A percentile compares a stretch with the other conserved stretches of the same genome.
Conservation (phyloP, 108 stramenopile genomes). For the Skeletonema tropicum region DNA sequence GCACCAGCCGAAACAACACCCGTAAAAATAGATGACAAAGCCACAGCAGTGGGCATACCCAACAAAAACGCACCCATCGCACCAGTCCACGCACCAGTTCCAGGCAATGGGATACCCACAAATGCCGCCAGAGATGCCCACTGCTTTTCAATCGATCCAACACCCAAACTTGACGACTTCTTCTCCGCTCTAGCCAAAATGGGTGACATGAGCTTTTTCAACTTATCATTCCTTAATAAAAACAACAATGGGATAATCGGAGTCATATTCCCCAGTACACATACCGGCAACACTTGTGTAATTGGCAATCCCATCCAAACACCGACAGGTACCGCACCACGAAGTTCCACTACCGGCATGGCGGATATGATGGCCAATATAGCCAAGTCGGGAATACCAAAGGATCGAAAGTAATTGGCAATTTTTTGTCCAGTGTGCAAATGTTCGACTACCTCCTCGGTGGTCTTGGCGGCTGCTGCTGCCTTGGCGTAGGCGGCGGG, state of each 20-base stretch:
- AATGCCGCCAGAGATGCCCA: slow-evolving; percentile 93
- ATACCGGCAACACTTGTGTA: slow-evolving; percentile 77
- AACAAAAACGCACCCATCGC: slow-evolving; percentile 95
- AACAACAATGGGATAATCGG: slow-evolving; percentile 87
- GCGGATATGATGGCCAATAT: slow-evolving; percentile 91
- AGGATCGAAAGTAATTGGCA: slow-evolving; percentile 80
- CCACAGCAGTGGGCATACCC: slow-evolving; percentile 87
- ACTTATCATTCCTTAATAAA: slow-evolving; percentile 70
- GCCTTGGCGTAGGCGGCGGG: slow-evolving; percentile 54
- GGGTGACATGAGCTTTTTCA: slow-evolving; percentile 84
- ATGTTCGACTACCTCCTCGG: slow-evolving; percentile 55
- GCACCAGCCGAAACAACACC: slow-evolving; percentile 92
- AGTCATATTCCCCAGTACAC: slow-evolving; percentile 93
- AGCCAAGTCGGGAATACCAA: slow-evolving; percentile 87
- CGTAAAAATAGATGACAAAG: slow-evolving; percentile 87
- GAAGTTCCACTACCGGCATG: slow-evolving; percentile 93
- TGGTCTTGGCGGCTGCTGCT: slow-evolving; percentile 45
- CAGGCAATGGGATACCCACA: slow-evolving; percentile 96
- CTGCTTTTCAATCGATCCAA: slow-evolving; percentile 81
- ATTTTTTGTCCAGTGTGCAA: slow-evolving; percentile 86
- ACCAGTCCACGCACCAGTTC: slow-evolving; percentile 98
- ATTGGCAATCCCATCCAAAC: slow-evolving; percentile 93
- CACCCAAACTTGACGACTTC: slow-evolving; percentile 79
- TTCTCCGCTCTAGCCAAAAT: slow-evolving; percentile 84
- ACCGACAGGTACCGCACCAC: slow-evolving; percentile 91